Evolutionary conservation across 176 grass and related monocot species (phyloP), one percentile per base, ranked within the genome.

Genomic region (Calamus simplicifolius): DNA sequence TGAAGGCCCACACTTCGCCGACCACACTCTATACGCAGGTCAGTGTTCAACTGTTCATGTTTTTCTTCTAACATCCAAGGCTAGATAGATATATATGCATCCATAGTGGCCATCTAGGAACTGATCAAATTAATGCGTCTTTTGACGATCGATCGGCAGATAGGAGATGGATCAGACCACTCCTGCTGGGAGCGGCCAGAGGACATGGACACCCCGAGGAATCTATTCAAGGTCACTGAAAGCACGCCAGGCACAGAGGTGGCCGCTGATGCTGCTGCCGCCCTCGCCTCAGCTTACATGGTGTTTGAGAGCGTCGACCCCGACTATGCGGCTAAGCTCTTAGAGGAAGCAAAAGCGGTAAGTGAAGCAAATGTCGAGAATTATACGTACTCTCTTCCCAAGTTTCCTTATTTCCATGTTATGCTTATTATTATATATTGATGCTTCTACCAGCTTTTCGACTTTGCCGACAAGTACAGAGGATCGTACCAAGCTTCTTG

Each of bases 111-210:
- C 35, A 43, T 43, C 12, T 12, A 43, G 35, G 6, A 35, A 35
- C 21, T 23, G 31, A 35, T 35, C 6, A 1, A 35, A n/a, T n/a
- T n/a, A n/a, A 10, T 10, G 31, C 5, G 0, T 35, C 31, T 35
- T 35, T 8, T 35, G 31, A 7, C 6, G 12, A 43, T 13, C 6
- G 12, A 43, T 13, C 12, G 35, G 35, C 57, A 83, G 66, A 75
- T 86, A 25, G 87, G 82, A 14, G 72, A 90, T 48, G 82, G 78
- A 7, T 60, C 75, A 0, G 87, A 90, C 23, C 87, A 90, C 68
- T 58, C 82, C 67, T 90, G 87, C 57, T 90, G 87, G 87, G 79
- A 86, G 75, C 59, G 87, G 19, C 82, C 87, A 3, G 87, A 90
- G 59, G 87, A 90, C 71, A 86, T 82, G 82, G 82, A 90, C 68